Conservation (phyloP, 2,329 filamentous ascomycete genomes). For the Hypoxylon sp. region DNA sequence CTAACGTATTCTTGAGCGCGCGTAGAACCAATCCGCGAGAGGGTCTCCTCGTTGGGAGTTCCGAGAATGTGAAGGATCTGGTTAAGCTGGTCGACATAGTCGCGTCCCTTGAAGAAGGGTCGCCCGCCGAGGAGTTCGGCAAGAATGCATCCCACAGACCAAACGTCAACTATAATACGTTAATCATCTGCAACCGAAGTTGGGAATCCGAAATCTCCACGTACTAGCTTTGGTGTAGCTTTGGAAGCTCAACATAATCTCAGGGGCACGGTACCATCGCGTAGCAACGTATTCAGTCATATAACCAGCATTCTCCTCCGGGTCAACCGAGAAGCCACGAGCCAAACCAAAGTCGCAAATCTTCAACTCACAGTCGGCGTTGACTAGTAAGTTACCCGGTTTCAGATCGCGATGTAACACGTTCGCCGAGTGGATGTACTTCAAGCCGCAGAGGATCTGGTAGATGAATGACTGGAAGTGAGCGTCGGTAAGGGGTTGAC, state of each 20-base stretch:
- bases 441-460: slow-evolving; percentile 97
- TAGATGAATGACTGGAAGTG: slow-evolving; percentile 99
- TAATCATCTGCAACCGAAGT: slow-evolving; percentile 22
- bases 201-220: slow-evolving; percentile 61
- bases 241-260: slow-evolving; percentile 99
- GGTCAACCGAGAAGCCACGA: slow-evolving; percentile 95
- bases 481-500: slow-evolving; percentile 95
- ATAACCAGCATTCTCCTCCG: slow-evolving; percentile 98
- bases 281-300: slow-evolving; percentile 99
- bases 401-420: slow-evolving; percentile 97
- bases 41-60: slow-evolving; percentile 94
- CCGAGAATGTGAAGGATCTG: slow-evolving; percentile 98
- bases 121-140: slow-evolving; percentile 95
- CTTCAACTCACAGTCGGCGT: slow-evolving; percentile 99
- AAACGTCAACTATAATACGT: slow-evolving; percentile 84
- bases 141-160: slow-evolving; percentile 98
- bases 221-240: slow-evolving; percentile 99
- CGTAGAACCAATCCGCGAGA: slow-evolving; percentile 92
- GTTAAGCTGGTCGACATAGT: slow-evolving; percentile 99
- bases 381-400: slow-evolving; percentile 96
- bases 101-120: slow-evolving; percentile 98
- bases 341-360: slow-evolving; percentile 98
- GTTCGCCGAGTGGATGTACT: slow-evolving; percentile 99
- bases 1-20: slow-evolving; percentile 98
- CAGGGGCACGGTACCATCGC: slow-evolving; percentile 93